phyloP scores from a whole-genome alignment of 305 asterid genomes.

The Fraxinus dipetala region DNA sequence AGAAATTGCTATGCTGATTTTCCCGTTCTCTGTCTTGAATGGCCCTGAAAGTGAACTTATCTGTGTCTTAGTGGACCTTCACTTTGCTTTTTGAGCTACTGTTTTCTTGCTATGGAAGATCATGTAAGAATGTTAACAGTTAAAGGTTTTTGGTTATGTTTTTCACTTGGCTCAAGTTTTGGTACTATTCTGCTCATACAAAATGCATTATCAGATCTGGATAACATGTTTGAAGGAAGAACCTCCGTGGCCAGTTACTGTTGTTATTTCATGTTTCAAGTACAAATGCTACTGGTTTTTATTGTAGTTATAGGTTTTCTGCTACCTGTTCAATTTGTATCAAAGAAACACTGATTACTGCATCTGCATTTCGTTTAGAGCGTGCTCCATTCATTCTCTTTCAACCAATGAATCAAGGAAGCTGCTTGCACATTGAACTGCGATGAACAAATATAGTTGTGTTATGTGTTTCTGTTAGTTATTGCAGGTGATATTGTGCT shows the following conservation, averaged over 20 bases:
- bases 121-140: background rate
- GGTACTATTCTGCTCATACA: background rate
- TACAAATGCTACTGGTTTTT: background rate
- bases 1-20: background rate
- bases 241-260: background rate
- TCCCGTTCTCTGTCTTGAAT: background rate
- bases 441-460: background rate
- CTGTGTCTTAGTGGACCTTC: background rate
- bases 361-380: background rate
- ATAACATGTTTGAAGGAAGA: background rate
- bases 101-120: background rate
- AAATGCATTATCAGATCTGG: background rate
- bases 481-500: background rate
- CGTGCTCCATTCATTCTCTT: background rate
- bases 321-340: background rate
- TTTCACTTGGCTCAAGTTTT: background rate
- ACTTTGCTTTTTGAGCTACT: background rate
- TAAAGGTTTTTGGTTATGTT: background rate
- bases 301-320: background rate
- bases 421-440: background rate
- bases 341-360: background rate
- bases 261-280: background rate
- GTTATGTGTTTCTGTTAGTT: background rate
- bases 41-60: background rate
- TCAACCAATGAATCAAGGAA: background rate